These are phyloP conservation scores for Sclerotinia nivalis DNA, from an alignment of 2,329 filamentous ascomycete genomes.

Conservation along the genomic window DNA sequence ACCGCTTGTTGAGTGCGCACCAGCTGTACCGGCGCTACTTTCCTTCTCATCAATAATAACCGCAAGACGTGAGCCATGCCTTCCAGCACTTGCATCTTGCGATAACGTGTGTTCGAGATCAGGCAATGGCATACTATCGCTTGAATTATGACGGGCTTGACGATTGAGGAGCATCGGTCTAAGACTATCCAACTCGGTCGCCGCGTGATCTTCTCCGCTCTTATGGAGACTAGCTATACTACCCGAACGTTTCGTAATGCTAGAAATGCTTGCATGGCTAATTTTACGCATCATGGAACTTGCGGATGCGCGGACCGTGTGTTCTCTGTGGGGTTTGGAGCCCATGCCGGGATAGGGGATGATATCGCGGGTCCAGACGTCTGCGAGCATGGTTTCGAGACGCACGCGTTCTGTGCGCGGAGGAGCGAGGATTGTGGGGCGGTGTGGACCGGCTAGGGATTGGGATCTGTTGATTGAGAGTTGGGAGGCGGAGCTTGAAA, in stretches of 20 bases:
- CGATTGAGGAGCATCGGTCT: conserved; percentile 25
- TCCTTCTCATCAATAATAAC: conserved; percentile 39
- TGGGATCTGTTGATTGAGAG: conserved; percentile 72
- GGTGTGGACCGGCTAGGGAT: conserved; percentile 70
- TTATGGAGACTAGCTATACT: conserved; percentile 39
- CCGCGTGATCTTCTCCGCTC: conserved; percentile 32
- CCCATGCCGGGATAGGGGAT: conserved; percentile 84
- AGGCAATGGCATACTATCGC: conserved; percentile 22
- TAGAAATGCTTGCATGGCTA: conserved; percentile 71
- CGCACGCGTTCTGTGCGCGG: conserved; percentile 73
- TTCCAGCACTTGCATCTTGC: neutral
- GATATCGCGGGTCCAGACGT: conserved; percentile 81
- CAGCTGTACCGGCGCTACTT: conserved; percentile 32
- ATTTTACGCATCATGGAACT: conserved; percentile 86
- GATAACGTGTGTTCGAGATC: conserved; percentile 31
- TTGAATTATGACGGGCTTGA: conserved; percentile 25
- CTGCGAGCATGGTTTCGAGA: conserved; percentile 70
- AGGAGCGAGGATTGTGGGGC: conserved; percentile 71
- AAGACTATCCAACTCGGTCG: conserved; percentile 26
- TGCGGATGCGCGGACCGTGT: conserved; percentile 74
- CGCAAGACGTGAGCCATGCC: conserved; percentile 31
- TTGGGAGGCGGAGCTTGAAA: conserved; percentile 42
- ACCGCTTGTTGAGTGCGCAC: conserved; percentile 4
- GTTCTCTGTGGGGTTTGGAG: conserved; percentile 62
- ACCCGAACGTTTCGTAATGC: conserved; percentile 65